phyloP scores from a whole-genome alignment of 495 filamentous ascomycete genomes.

The Platismatia glauca region DNA sequence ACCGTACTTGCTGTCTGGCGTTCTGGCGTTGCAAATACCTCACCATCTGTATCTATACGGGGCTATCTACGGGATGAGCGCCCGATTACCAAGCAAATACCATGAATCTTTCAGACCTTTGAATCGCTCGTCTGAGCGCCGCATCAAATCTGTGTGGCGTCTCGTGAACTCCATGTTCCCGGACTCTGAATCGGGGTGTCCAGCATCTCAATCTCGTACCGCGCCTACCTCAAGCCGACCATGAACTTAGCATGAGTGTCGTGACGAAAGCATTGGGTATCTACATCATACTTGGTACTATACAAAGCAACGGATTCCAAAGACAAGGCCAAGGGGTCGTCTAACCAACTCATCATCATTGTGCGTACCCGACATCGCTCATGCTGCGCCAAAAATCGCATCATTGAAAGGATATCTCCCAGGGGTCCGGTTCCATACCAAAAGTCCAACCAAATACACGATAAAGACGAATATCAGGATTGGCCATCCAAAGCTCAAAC shows the following conservation, averaged over 20 bases:
- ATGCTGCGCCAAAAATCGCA: background rate
- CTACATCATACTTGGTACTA: background rate
- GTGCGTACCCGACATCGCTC: background rate
- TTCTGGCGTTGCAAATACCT: slow-evolving; percentile 3
- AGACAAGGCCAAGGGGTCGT: background rate
- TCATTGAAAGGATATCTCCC: background rate
- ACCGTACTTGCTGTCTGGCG: background rate
- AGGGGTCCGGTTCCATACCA: background rate
- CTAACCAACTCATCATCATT: background rate
- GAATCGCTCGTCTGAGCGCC: background rate
- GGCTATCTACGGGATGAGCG: background rate
- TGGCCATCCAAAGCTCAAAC: background rate
- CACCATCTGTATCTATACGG: background rate
- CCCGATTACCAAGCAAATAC: background rate
- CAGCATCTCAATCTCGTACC: background rate
- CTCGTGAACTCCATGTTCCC: background rate
- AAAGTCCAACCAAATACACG: background rate
- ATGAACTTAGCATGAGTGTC: background rate
- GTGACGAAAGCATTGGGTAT: background rate
- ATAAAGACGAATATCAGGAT: background rate
- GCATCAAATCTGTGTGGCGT: background rate
- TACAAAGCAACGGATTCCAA: background rate
- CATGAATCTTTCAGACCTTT: background rate
- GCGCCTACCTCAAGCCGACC: background rate
- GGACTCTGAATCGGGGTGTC: background rate